Conservation (phyloP, 2,329 filamentous ascomycete species). For the Colletotrichum liaoningense region DNA sequence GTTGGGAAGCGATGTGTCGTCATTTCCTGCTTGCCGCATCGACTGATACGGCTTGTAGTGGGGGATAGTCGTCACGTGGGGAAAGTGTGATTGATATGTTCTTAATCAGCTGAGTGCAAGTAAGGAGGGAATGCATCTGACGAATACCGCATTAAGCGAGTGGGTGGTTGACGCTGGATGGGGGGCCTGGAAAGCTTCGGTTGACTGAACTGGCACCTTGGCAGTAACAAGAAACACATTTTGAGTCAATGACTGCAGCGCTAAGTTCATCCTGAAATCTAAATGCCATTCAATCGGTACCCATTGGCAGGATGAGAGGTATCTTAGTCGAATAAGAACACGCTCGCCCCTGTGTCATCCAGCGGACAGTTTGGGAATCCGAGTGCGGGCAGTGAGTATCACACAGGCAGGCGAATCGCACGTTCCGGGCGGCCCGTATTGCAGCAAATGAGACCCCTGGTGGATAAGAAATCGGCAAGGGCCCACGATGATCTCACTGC, state of each 20-base stretch:
- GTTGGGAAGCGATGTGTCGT: conserved; percentile 32
- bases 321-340: neutral
- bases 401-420: neutral
- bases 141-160: neutral
- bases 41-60: conserved; percentile 29
- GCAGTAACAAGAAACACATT: neutral
- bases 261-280: conserved; percentile 14
- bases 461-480: neutral
- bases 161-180: neutral
- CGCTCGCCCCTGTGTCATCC: neutral
- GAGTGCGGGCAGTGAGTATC: neutral
- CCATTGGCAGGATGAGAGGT: neutral
- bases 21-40: conserved; percentile 22
- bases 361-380: neutral
- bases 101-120: neutral
- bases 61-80: conserved; percentile 34
- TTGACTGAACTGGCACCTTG: conserved; percentile 1
- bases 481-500: conserved; percentile 24
- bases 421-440: conserved; percentile 5
- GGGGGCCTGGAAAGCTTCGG: neutral
- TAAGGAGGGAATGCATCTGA: neutral
- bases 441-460: conserved; percentile 16
- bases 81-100: neutral
- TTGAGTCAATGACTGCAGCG: neutral
- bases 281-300: neutral